Percentiles rank a stretch among this genome's conserved stretches.
Evolutionary conservation across 2,329 filamentous ascomycete genomes (phyloP).

Genomic region (Pleoardoris graminearum): DNA sequence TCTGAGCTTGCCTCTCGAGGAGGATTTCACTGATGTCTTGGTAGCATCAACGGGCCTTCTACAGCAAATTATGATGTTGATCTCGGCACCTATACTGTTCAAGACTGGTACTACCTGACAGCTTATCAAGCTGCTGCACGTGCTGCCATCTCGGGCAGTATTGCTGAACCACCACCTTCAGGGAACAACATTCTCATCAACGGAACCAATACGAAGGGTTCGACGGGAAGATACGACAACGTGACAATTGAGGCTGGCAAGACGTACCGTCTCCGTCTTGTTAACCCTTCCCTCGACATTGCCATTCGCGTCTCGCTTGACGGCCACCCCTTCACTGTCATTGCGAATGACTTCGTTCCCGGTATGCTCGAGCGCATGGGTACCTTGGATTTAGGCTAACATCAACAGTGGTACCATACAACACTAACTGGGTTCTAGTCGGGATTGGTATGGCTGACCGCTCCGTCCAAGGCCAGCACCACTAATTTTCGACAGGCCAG

Average conservation of each 20-base stretch:
- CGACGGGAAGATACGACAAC: conserved; percentile 31
- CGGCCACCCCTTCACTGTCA: conserved; percentile 36
- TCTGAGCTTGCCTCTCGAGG: neutral
- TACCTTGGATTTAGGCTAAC: neutral
- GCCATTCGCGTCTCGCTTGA: conserved; percentile 34
- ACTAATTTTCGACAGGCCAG: conserved; percentile 23
- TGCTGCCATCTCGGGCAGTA: neutral
- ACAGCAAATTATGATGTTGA: conserved; percentile 38
- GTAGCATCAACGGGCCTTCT: conserved; percentile 33
- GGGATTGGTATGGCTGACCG: conserved; percentile 33
- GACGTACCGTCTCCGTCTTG: conserved; percentile 60
- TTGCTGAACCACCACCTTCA: conserved; percentile 29
- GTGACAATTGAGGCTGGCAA: conserved; percentile 46
- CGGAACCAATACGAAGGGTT: conserved; percentile 56
- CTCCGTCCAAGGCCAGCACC: conserved; percentile 14
- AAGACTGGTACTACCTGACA: conserved; percentile 51
- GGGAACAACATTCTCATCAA: conserved; percentile 55
- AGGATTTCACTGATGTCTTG: neutral
- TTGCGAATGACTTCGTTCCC: conserved; percentile 39
- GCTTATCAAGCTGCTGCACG: conserved; percentile 32
- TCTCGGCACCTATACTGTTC: conserved; percentile 28
- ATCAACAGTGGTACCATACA: conserved; percentile 27
- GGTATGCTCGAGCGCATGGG: conserved; percentile 4
- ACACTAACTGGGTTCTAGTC: conserved; percentile 44
- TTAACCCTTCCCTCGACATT: conserved; percentile 53